Evolutionary conservation across 768 basidiomycete species (phyloP).

Genomic region (Mycena crocata): DNA sequence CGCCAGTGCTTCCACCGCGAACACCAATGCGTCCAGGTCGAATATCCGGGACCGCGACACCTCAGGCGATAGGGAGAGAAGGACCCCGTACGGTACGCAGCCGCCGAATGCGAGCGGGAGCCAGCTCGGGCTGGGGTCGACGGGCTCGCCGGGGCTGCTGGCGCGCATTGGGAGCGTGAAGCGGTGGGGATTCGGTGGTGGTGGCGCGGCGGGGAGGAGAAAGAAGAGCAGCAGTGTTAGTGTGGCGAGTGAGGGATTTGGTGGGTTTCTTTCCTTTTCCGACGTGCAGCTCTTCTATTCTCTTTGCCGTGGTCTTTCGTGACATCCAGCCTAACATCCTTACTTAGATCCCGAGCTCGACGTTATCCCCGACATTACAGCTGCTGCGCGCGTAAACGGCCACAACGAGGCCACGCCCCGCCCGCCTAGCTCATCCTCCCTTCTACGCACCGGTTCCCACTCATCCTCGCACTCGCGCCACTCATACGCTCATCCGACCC

Average conservation of each 20-base stretch:
- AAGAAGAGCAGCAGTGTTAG: slow-evolving; percentile 40
- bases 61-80: too few species aligned
- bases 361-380: slow-evolving; percentile 22
- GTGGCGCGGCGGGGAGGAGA: slow-evolving; percentile 29
- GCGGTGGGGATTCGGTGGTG: slow-evolving; percentile 54
- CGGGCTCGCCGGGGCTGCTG: slow-evolving; percentile 43
- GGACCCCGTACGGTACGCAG: slow-evolving; percentile 37
- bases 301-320: background rate
- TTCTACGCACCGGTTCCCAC: slow-evolving; percentile 25
- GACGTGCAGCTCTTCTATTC: background rate
- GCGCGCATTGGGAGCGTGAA: slow-evolving; percentile 71
- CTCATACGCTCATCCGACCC: slow-evolving; percentile 30
- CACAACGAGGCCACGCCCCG: slow-evolving; percentile 24
- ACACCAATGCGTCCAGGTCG: too few species aligned
- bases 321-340: background rate
- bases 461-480: slow-evolving; percentile 31
- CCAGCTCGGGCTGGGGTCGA: slow-evolving; percentile 23
- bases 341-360: slow-evolving; percentile 28
- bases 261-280: background rate
- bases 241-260: slow-evolving; percentile 26
- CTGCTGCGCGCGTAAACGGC: slow-evolving; percentile 8
- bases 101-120: slow-evolving; percentile 6
- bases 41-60: too few species aligned
- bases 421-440: slow-evolving; percentile 21
- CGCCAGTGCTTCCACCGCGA: too few species aligned